Percentiles rank a stretch among this genome's conserved stretches.
Conservation (phyloP, 2,329 filamentous ascomycete species). For the Ustilaginoidea virens region DNA sequence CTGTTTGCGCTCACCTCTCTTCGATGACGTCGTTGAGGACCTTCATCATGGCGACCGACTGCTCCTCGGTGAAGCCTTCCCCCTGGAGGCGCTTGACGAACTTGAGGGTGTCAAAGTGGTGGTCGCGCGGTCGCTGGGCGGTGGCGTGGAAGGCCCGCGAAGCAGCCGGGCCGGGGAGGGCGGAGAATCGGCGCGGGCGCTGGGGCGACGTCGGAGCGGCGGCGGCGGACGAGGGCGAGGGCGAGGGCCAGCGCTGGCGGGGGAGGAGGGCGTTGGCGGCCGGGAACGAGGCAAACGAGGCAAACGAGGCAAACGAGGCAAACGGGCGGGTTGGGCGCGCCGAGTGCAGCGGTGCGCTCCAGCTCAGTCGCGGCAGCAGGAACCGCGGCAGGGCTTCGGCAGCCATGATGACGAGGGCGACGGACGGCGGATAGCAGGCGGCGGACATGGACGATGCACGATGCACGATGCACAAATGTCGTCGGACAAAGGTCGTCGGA, state of each 20-base stretch:
- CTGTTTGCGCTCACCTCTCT: slow-evolving; percentile 46
- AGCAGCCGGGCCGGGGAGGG: slow-evolving; percentile 9
- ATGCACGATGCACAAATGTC: no score
- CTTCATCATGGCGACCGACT: slow-evolving; percentile 97
- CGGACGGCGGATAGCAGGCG: no score
- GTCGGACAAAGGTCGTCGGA: no score
- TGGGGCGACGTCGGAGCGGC: not conserved
- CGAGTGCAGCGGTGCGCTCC: slow-evolving; percentile 19
- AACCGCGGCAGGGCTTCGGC: slow-evolving; percentile 33
- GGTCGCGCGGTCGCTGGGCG: slow-evolving; percentile 45
- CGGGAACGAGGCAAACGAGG: no score
- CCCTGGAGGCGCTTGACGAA: slow-evolving; percentile 81
- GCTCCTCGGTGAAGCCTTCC: slow-evolving; percentile 91
- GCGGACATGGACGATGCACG: no score
- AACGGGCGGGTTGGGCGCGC: slow-evolving; percentile 10
- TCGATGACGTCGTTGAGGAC: slow-evolving; percentile 93
- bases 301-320: no score
- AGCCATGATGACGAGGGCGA: slow-evolving; percentile 11
- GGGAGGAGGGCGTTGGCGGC: no score
- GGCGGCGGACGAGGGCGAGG: slow-evolving; percentile 4
- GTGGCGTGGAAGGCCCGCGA: slow-evolving; percentile 54
- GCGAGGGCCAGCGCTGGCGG: slow-evolving; percentile 7
- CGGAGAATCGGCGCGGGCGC: slow-evolving; percentile 4
- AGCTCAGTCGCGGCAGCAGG: slow-evolving; percentile 40
- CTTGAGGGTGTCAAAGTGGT: slow-evolving; percentile 97